Percentiles rank a stretch among this genome's conserved stretches.
phyloP scores from a whole-genome alignment of 495 filamentous ascomycete genomes.

The Hypomontagnella monticulosa region DNA sequence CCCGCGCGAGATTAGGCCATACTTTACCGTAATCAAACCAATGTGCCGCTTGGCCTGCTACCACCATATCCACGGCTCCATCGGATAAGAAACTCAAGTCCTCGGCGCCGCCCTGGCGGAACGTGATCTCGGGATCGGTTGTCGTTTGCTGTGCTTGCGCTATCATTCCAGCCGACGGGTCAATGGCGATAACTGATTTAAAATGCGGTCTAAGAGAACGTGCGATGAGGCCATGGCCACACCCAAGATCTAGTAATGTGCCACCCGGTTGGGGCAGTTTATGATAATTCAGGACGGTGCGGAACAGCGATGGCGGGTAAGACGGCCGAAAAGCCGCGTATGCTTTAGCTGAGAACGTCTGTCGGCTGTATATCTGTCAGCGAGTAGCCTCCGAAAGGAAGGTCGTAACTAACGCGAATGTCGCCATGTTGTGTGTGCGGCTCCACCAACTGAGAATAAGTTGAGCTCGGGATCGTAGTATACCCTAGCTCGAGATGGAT shows the following conservation, averaged over 20 bases:
- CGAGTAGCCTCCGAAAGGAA: slow-evolving; percentile 41
- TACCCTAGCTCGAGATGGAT: slow-evolving; percentile 2
- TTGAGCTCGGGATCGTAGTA: slow-evolving; percentile 19
- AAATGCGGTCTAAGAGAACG: slow-evolving; percentile 63
- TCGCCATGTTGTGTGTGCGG: slow-evolving; percentile 50
- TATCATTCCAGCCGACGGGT: slow-evolving; percentile 69
- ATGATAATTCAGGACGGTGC: slow-evolving; percentile 65
- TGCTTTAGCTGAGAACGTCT: slow-evolving; percentile 61
- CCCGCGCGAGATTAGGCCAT: slow-evolving; percentile 64
- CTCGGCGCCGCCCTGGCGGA: slow-evolving; percentile 60
- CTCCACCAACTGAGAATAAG: slow-evolving; percentile 25
- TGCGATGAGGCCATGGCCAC: slow-evolving; percentile 67
- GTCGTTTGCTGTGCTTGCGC: slow-evolving; percentile 60
- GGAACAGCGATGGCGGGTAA: slow-evolving; percentile 66
- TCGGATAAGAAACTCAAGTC: slow-evolving; percentile 59
- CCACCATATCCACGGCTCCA: slow-evolving; percentile 62
- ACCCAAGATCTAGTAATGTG: slow-evolving; percentile 67
- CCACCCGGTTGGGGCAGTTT: slow-evolving; percentile 33
- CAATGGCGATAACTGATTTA: slow-evolving; percentile 59
- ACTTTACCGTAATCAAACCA: slow-evolving; percentile 67
- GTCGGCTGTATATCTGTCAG: slow-evolving; percentile 50
- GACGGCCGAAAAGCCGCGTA: slow-evolving; percentile 72
- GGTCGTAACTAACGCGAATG: slow-evolving; percentile 54
- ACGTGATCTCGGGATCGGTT: slow-evolving; percentile 55
- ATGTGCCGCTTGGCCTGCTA: slow-evolving; percentile 70